phyloP scores from a whole-genome alignment of 345 rosid species.

The Clausena lansium region DNA sequence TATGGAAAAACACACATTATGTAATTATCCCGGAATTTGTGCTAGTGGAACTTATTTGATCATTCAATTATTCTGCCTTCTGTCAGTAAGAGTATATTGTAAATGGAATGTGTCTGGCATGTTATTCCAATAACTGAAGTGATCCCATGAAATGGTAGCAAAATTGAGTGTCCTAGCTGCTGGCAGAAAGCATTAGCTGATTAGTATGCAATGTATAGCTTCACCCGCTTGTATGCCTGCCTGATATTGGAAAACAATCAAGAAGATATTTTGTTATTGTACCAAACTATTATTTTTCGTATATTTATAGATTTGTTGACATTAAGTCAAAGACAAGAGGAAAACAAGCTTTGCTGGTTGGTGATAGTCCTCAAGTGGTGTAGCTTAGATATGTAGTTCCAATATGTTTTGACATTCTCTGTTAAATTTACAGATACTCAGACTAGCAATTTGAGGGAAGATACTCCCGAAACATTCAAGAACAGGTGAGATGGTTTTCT shows the following conservation, averaged over 20 bases:
- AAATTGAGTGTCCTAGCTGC: conserved; percentile 2
- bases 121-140: not conserved
- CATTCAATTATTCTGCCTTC: not conserved
- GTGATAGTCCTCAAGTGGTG: not conserved
- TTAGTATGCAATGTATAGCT: too few species aligned
- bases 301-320: not conserved
- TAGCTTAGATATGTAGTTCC: not conserved
- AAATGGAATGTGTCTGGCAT: not conserved
- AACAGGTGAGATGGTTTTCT: conserved; percentile 40
- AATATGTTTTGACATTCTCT: conserved; percentile 5
- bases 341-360: not conserved
- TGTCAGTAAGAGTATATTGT: not conserved
- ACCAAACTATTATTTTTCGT: not conserved
- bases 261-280: not conserved
- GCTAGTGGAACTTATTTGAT: not conserved
- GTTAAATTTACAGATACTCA: conserved; percentile 52
- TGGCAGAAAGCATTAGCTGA: not conserved
- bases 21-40: not conserved
- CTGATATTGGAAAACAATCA: not conserved
- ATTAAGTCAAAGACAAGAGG: not conserved
- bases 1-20: not conserved
- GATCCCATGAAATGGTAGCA: not conserved
- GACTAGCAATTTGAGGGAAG: conserved; percentile 61
- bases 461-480: conserved; percentile 63
- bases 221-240: not conserved